phyloP scores from a whole-genome alignment of 768 basidiomycete species.

The Heimioporus sp. region DNA sequence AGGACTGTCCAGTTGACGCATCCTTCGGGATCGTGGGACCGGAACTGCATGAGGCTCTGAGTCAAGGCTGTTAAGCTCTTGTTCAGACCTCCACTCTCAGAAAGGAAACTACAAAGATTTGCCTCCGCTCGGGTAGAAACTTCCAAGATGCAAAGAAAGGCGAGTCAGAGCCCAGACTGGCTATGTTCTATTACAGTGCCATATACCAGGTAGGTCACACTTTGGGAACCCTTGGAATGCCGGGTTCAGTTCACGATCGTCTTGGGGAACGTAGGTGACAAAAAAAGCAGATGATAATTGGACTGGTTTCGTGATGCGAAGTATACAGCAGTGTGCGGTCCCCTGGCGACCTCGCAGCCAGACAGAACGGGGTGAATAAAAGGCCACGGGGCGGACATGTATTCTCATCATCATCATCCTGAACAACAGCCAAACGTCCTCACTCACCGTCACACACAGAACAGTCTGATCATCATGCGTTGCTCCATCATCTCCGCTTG shows the following conservation, averaged over 20 bases:
- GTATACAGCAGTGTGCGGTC: background rate
- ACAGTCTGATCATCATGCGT: constrained; percentile 16
- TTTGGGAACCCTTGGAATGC: no score
- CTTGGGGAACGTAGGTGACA: background rate
- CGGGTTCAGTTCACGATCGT: background rate
- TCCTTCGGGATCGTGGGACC: no score
- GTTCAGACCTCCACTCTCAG: no score
- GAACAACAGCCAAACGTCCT: background rate
- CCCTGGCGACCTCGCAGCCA: constrained; percentile 8
- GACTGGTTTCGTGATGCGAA: background rate
- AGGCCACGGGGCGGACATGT: background rate
- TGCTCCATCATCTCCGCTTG: constrained; percentile 4
- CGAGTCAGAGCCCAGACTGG: no score
- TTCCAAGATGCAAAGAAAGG: no score
- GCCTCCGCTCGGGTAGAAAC: no score
- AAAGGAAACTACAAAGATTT: no score
- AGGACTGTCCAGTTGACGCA: no score
- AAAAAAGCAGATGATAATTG: background rate
- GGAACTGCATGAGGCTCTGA: no score
- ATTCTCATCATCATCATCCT: background rate
- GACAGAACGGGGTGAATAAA: constrained; percentile 10
- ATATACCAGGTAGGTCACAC: no score
- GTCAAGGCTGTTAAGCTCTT: no score
- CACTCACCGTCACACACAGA: background rate
- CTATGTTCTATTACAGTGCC: no score